These are phyloP conservation scores for Globisporangium recalcitrans DNA, from an alignment of 352 stramenopile species.

Conservation along the genomic window DNA sequence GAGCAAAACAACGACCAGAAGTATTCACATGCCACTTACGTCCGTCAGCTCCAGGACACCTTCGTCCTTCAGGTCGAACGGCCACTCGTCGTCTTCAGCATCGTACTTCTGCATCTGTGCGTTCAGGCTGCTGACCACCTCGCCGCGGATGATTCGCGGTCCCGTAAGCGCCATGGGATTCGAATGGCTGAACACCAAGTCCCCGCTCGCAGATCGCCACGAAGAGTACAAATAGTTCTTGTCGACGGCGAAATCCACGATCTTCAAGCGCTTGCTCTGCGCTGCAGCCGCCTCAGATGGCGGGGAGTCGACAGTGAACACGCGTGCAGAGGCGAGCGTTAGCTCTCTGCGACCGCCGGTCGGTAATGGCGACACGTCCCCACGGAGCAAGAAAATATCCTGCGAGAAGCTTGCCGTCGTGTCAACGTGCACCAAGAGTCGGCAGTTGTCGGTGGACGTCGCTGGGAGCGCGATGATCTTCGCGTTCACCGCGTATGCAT, in stretches of 20 bases:
- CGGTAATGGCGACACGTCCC: slow-evolving; percentile 36
- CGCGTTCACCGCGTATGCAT: slow-evolving; percentile 40
- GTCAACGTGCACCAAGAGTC: slow-evolving; percentile 62
- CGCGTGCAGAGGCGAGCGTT: slow-evolving; percentile 36
- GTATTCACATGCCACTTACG: slow-evolving; percentile 21
- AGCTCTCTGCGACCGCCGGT: slow-evolving; percentile 32
- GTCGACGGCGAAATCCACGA: slow-evolving; percentile 71
- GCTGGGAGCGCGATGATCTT: slow-evolving; percentile 56
- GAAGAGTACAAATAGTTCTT: slow-evolving; percentile 66
- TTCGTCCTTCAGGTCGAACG: slow-evolving; percentile 51
- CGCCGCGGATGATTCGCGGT: slow-evolving; percentile 42
- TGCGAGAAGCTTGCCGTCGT: slow-evolving; percentile 47
- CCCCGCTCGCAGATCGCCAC: slow-evolving; percentile 54
- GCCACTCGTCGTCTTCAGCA: slow-evolving; percentile 45
- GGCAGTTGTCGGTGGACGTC: slow-evolving; percentile 53
- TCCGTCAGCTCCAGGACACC: slow-evolving; percentile 35
- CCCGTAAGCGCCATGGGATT: slow-evolving; percentile 71
- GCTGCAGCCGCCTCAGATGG: slow-evolving; percentile 2
- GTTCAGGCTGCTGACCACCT: slow-evolving; percentile 50
- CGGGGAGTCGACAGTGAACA: slow-evolving; percentile 39
- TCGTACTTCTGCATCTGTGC: slow-evolving; percentile 66
- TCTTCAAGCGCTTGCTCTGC: slow-evolving; percentile 40
- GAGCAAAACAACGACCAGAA: not conserved
- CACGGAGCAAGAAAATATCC: slow-evolving; percentile 56
- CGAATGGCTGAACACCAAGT: slow-evolving; percentile 56